Percentiles rank a stretch among this genome's conserved stretches.
Conservation (phyloP, 2,329 filamentous ascomycete genomes). For the Ceratocystis alfenasii region DNA sequence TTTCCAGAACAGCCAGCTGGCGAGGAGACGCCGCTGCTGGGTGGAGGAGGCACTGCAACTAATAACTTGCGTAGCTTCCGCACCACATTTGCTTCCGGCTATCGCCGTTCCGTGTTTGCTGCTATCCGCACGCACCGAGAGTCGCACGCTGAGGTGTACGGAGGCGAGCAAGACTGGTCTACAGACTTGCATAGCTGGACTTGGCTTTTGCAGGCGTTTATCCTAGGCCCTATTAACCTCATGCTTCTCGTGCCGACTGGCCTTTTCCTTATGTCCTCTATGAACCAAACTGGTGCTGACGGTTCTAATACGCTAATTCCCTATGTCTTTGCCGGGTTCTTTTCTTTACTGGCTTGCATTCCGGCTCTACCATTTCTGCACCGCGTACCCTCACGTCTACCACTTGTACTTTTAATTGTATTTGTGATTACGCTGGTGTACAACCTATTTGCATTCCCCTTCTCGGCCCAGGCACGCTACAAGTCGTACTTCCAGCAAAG, state of each 20-base stretch:
- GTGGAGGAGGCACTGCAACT: conserved; percentile 23
- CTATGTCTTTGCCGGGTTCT: conserved; percentile 55
- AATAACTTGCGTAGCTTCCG: conserved; percentile 27
- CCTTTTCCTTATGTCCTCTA: conserved; percentile 57
- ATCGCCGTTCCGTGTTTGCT: conserved; percentile 38
- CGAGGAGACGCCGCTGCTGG: conserved; percentile 42
- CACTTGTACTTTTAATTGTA: conserved; percentile 60
- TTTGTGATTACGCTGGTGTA: conserved; percentile 69
- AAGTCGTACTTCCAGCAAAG: conserved; percentile 82
- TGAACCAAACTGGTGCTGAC: conserved; percentile 74
- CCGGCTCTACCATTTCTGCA: conserved; percentile 78
- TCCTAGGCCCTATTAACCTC: conserved; percentile 66
- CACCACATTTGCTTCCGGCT: conserved; percentile 45
- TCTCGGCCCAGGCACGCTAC: conserved; percentile 64
- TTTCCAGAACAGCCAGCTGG: conserved; percentile 13
- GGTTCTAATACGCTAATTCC: conserved; percentile 60
- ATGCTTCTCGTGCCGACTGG: conserved; percentile 66
- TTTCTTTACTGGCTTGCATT: conserved; percentile 60
- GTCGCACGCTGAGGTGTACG: conserved; percentile 38
- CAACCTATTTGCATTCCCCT: conserved; percentile 79
- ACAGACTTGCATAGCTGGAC: conserved; percentile 65
- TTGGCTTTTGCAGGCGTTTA: conserved; percentile 76
- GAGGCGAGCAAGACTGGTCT: conserved; percentile 77
- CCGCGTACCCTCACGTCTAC: conserved; percentile 71
- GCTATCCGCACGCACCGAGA: conserved; percentile 29